Evolutionary conservation across 2,329 filamentous ascomycete genomes (phyloP), one percentile per base, ranked within the genome.

Genomic region (Alternaria conjuncta): DNA sequence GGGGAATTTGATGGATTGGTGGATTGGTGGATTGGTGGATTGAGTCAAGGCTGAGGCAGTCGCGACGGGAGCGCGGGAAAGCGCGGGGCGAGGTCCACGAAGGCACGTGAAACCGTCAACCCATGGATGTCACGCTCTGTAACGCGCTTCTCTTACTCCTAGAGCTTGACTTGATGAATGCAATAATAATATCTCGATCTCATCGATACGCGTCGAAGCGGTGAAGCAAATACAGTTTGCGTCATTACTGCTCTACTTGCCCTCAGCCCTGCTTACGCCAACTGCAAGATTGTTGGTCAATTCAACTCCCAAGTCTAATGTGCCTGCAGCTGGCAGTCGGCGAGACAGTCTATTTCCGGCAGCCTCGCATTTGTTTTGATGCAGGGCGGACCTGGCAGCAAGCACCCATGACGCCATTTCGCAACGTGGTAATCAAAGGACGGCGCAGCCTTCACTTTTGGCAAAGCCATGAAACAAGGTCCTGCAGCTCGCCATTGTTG

Each of bases 341-440:
- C 46, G 12, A 30, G 21, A 6, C 30, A 21, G 21, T 55, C 61
- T 68, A 65, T 68, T 65, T 61, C 60, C 32, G 60, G 71, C 63
- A 67, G 50, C 60, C 63, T 57, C 60, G 49, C 56, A 64, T 57
- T 55, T 49, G 53, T 60, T 61, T 30, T 41, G 36, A 63, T 55
- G 61, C 68, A 67, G 64, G 68, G 65, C 64, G 66, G 59, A 50
- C 63, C 60, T 61, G 45, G 20, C 30, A 55, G 9, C 26, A 50
- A 53, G 55, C 49, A 50, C 59, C 28, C 59, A 57, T 64, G 65
- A 65, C 67, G 69, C 64, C 64, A 70, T 69, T 65, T 65, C 11
- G 70, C 64, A 61, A 66, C 43, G 58, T 63, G 63, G 65, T 55
- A 58, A 75, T 76, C 65, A 71, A 67, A 78, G 70, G 71, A 73